Evolutionary conservation across 78 protist species (phyloP).

Genomic region (Planoprotostelium fungivorum): DNA sequence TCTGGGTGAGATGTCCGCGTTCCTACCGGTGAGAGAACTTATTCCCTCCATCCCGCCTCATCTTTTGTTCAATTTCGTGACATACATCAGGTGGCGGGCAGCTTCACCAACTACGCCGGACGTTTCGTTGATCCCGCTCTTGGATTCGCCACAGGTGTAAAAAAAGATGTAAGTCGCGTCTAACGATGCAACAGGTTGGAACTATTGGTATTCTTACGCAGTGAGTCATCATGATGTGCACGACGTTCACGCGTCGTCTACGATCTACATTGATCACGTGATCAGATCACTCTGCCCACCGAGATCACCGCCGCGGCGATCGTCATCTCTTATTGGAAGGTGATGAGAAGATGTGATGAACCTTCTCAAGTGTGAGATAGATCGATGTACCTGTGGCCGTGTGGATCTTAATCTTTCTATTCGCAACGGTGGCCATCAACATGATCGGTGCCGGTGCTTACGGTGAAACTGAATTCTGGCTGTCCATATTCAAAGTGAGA

Average conservation of each 20-base stretch:
- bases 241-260: too few species aligned
- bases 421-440: neutral
- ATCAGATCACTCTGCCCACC: neutral
- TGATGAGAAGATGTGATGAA: neutral
- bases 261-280: too few species aligned
- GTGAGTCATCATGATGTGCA: neutral
- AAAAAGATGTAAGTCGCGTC: too few species aligned
- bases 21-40: too few species aligned
- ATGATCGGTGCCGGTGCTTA: neutral
- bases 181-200: too few species aligned
- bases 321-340: neutral
- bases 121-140: constrained; percentile 5
- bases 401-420: neutral
- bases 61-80: too few species aligned
- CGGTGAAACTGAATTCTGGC: neutral
- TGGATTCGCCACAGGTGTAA: neutral
- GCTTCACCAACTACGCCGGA: neutral
- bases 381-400: neutral
- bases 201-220: neutral
- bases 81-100: too few species aligned
- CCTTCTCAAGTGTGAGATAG: neutral
- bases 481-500: neutral
- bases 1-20: constrained; percentile 6
- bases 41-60: too few species aligned
- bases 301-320: neutral